Base-by-base conservation (phyloP, 2,329 filamentous ascomycete species). In the Aspergillus transmontanensis region DNA sequence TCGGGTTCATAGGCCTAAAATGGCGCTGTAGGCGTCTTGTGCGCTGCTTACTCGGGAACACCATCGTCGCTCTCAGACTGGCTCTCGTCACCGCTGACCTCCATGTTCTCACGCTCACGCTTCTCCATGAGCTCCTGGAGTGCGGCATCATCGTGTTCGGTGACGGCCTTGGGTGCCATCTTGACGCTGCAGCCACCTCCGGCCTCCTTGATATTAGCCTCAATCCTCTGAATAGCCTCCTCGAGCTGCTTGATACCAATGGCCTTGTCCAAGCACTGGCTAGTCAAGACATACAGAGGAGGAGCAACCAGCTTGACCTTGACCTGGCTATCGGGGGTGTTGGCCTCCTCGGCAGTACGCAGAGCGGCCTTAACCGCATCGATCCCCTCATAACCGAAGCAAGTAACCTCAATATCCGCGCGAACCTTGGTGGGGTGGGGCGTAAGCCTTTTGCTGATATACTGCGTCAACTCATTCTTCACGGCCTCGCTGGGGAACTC, bases 161-260 rank as follows among this genome's bases (percentile, higher is more conserved):
- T 99, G 66, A 99, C 95, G 5, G 96, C 95, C 89, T 98, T 98
- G 71, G 95, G 95, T 74, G 95, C 94, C 95, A 99, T 99, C 88
- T 96, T 97, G 72, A 97, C 90, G 50, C 90, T 86, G 75, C 94
- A 90, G 75, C 88, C 89, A 65, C 95, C 95, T 59, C 91, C 91
- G 0, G 91, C 87, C 53, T 80, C 84, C 76, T 89, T 87, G 76
- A 99, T 99, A 79, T 86, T 93, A 75, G 83, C 86, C 72, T 90
- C 87, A 73, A 99, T 94, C 72, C 94, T 92, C 73, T 91, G 85
- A 72, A 99, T 99, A 21, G 95, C 93, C 75, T 93, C 90, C 79
- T 97, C 92, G 70, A 99, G 83, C 66, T 90, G 87, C 66, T 88
- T 83, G 73, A 99, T 97, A 63, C 95, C 95, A 58, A 89, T 83